Percentiles rank a stretch among this genome's conserved stretches.
Conservation (phyloP, 495 filamentous ascomycete species). For the Aspergillus incahuasiensis region DNA sequence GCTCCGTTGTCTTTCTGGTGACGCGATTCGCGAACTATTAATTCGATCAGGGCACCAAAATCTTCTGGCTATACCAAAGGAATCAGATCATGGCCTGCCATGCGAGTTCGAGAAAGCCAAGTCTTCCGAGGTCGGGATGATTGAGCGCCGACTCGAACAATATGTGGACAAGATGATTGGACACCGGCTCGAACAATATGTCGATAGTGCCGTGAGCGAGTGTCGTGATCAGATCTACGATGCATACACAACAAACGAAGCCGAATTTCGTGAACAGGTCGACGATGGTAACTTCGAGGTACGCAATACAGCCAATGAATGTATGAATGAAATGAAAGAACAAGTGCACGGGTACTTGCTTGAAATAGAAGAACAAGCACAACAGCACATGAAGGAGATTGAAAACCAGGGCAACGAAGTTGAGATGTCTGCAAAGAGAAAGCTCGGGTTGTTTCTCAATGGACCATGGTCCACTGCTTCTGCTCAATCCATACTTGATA, state of each 20-base stretch:
- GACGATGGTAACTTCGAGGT: slow-evolving; percentile 18
- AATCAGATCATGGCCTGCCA: slow-evolving; percentile 12
- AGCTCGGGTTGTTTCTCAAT: too few relatives aligned
- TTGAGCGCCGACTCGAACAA: slow-evolving; percentile 16
- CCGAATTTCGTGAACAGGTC: slow-evolving; percentile 17
- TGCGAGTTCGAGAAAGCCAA: slow-evolving; percentile 7
- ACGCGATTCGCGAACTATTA: slow-evolving; percentile 15
- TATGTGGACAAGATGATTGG: slow-evolving; percentile 6
- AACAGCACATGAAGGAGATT: slow-evolving; percentile 15
- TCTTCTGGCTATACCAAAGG: slow-evolving; percentile 17
- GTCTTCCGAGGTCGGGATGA: slow-evolving; percentile 7
- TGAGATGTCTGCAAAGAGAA: slow-evolving; percentile 14
- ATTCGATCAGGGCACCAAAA: slow-evolving; percentile 16
- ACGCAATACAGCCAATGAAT: slow-evolving; percentile 16
- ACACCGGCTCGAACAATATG: not conserved
- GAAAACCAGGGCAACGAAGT: slow-evolving; percentile 11
- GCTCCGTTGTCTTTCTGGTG: slow-evolving; percentile 16
- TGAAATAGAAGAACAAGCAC: slow-evolving; percentile 18
- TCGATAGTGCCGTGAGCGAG: slow-evolving; percentile 14
- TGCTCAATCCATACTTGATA: slow-evolving; percentile 2
- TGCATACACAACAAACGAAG: slow-evolving; percentile 14
- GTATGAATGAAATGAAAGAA: slow-evolving; percentile 4
- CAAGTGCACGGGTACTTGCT: too few relatives aligned
- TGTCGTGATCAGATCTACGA: slow-evolving; percentile 17
- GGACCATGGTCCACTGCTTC: slow-evolving; percentile 13